Base-by-base conservation (phyloP, 495 filamentous ascomycete species). In the Penicillium longicatenatum region DNA sequence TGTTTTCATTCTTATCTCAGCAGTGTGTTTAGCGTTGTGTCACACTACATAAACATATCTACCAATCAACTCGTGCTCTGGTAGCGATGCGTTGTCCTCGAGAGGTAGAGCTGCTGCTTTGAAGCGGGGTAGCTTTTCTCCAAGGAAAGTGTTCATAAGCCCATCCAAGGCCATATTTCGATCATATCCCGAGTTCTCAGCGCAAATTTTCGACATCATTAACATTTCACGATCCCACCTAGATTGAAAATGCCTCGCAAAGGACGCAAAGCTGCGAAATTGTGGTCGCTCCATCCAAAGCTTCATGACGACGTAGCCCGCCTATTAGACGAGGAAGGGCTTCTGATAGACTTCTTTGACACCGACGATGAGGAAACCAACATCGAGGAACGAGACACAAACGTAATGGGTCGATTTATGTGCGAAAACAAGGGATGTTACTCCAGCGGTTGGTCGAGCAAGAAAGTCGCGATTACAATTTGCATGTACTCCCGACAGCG, bases 381-480 rank as follows among this genome's bases (percentile, higher is more conserved):
- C 21, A 58, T 37, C 12, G 54, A 58, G 14, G n/a, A 29, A 3
- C 42, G 49, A 19, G 62, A 68, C 50, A 63, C 65, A 31, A 63
- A 63, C 31, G 51, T 68, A 44, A 76, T 70, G 72, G 73, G 72
- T 16, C 64, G 60, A 26, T 76, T 76, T 58, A 58, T 54, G 29
- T 68, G 62, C 51, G 54, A 39, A 29, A 65, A 65, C 26, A 12
- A 16, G 22, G 22, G 17, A 43, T 68, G 59, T 50, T 24, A 30
- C 19, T 44, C 62, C 17, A 49, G 39, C 11, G 65, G 62, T 17
- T 71, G 66, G 64, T 57, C 72, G 30, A 81, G 77, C 65, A 79
- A 72, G 50, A 63, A 47, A 53, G 72, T 81, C 21, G 73, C 78
- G 29, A 77, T 79, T 42, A 75, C 70, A 0, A 81, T 82, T 47